A percentile compares a stretch with the other conserved stretches of the same genome.
Conservation (phyloP, 352 stramenopile species). For the Globisporangium parvum region DNA sequence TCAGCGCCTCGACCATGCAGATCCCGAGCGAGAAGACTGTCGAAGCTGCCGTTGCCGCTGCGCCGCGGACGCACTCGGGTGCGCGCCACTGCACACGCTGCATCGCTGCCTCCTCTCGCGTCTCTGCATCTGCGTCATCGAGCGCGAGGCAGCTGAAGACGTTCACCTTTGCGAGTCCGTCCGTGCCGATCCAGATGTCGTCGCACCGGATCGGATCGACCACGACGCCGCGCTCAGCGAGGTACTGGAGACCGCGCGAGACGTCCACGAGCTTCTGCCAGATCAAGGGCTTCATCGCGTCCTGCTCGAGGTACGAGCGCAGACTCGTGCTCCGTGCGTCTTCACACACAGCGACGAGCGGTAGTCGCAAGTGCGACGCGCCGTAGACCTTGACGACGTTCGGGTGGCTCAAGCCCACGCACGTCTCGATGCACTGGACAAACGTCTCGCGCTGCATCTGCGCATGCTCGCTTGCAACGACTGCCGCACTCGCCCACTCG, state of each 20-base stretch:
- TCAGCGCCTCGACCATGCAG: constrained; percentile 3
- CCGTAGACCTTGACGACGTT: constrained; percentile 21
- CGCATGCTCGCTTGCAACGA: constrained; percentile 3
- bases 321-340: constrained; percentile 3
- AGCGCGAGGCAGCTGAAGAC: neutral
- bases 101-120: neutral
- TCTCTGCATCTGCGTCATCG: neutral
- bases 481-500: constrained; percentile 32
- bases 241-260: constrained; percentile 29
- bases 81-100: constrained; percentile 1
- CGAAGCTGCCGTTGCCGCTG: neutral
- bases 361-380: constrained; percentile 12
- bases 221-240: constrained; percentile 4
- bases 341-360: constrained; percentile 14
- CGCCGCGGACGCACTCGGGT: neutral
- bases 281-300: neutral
- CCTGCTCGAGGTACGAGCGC: constrained; percentile 1
- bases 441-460: neutral
- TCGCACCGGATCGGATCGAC: neutral
- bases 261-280: constrained; percentile 5
- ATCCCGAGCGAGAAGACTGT: constrained; percentile 7
- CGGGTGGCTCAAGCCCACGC: constrained; percentile 27
- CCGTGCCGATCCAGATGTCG: neutral
- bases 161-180: constrained; percentile 4
- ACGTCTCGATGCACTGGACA: neutral